These are phyloP conservation scores for Yarrowia deformans DNA, from an alignment of 805 yeast genomes.

Conservation along the genomic window DNA sequence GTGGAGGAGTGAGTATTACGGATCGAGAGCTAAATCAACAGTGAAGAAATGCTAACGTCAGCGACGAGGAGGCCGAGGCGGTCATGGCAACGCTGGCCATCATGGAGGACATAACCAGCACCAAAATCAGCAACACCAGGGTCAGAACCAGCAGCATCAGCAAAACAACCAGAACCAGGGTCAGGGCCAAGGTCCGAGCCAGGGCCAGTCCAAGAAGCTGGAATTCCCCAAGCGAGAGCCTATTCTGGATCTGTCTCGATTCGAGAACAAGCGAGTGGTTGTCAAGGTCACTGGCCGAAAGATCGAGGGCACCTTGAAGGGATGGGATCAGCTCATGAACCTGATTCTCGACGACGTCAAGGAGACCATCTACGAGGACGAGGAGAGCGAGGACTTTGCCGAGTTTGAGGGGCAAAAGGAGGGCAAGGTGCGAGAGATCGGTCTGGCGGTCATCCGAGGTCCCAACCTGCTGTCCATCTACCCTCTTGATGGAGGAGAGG, in stretches of 20 bases:
- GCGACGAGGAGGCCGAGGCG: conserved; percentile 41
- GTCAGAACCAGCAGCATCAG: conserved; percentile 33
- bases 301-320: conserved; percentile 80
- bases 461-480: conserved; percentile 73
- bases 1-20: conserved; percentile 39
- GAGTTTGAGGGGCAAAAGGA: conserved; percentile 64
- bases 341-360: conserved; percentile 66
- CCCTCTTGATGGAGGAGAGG: conserved; percentile 74
- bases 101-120: conserved; percentile 40
- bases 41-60: conserved; percentile 1
- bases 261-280: conserved; percentile 72
- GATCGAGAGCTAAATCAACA: neutral
- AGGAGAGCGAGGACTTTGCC: conserved; percentile 58
- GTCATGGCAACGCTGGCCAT: conserved; percentile 42
- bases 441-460: conserved; percentile 85
- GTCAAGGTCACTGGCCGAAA: conserved; percentile 85
- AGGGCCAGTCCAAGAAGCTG: conserved; percentile 49
- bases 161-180: conserved; percentile 40
- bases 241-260: conserved; percentile 78
- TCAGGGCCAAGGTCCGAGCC: conserved; percentile 42
- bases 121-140: conserved; percentile 41
- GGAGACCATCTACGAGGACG: conserved; percentile 57
- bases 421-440: conserved; percentile 69
- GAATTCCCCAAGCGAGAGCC: conserved; percentile 93
- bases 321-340: conserved; percentile 96